A percentile compares a stretch with the other conserved stretches of the same genome.
phyloP scores from a whole-genome alignment of 768 basidiomycete species.

The Pleurotus tuber-regium region DNA sequence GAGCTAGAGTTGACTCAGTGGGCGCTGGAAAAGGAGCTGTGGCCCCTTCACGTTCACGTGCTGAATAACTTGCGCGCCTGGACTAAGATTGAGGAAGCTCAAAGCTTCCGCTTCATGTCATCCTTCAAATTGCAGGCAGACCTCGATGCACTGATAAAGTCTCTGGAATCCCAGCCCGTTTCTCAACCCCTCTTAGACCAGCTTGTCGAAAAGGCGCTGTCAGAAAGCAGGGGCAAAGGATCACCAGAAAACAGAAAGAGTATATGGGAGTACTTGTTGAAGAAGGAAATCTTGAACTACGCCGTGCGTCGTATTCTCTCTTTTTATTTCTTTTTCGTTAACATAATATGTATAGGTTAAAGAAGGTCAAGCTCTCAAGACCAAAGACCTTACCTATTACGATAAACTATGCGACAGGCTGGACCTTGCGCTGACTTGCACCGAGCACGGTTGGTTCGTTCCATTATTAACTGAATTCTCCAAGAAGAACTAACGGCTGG shows the following conservation, averaged over 20 bases:
- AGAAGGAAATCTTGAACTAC: slow-evolving; percentile 67
- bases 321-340: background rate
- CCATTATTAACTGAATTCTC: background rate
- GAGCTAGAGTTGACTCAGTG: too few species aligned
- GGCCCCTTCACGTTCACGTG: too few species aligned
- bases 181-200: slow-evolving; percentile 44
- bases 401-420: slow-evolving; percentile 55
- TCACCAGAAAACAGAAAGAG: slow-evolving; percentile 62
- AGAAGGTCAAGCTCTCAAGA: slow-evolving; percentile 64
- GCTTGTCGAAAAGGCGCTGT: slow-evolving; percentile 46
- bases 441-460: slow-evolving; percentile 61
- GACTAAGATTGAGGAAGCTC: background rate
- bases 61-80: too few species aligned
- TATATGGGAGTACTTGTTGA: slow-evolving; percentile 74
- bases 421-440: slow-evolving; percentile 74
- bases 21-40: too few species aligned
- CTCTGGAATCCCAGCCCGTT: slow-evolving; percentile 50
- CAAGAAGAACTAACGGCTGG: background rate
- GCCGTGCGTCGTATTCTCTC: slow-evolving; percentile 47
- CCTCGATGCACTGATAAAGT: slow-evolving; percentile 48
- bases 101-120: slow-evolving; percentile 11
- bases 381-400: slow-evolving; percentile 57
- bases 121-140: slow-evolving; percentile 55
- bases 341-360: slow-evolving; percentile 41
- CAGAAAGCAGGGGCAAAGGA: slow-evolving; percentile 36